Evolutionary conservation across 257 asterid species (phyloP).

Genomic region (Leonotis leonurus): DNA sequence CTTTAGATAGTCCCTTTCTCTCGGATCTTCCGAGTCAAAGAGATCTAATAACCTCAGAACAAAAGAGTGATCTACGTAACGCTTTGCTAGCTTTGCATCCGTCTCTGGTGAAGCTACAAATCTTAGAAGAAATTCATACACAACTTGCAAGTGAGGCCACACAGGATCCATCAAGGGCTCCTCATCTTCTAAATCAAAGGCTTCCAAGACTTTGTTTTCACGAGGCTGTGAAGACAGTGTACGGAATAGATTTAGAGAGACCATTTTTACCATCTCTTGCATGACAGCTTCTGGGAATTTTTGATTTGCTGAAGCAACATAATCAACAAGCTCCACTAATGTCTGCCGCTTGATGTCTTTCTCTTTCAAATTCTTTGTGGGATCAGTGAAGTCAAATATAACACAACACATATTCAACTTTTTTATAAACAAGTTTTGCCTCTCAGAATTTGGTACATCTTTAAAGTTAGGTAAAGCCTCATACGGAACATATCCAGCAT

Average conservation of each 20-base stretch:
- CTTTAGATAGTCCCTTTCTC: constrained; percentile 60
- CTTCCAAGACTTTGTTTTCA: constrained; percentile 47
- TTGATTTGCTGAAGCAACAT: constrained; percentile 40
- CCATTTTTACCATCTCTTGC: constrained; percentile 50
- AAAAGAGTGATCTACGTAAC: constrained; percentile 59
- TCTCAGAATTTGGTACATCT: constrained; percentile 55
- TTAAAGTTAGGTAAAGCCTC: constrained; percentile 58
- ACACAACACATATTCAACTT: constrained; percentile 50
- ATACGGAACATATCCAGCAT: constrained; percentile 24
- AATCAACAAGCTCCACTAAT: constrained; percentile 53
- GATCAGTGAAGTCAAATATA: constrained; percentile 53
- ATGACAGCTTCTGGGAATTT: constrained; percentile 47
- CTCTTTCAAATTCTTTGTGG: constrained; percentile 48
- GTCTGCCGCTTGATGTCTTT: constrained; percentile 63
- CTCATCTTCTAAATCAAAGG: constrained; percentile 58
- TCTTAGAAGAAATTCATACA: constrained; percentile 56
- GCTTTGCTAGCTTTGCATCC: constrained; percentile 61
- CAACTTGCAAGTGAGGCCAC: constrained; percentile 64
- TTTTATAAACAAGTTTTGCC: constrained; percentile 41
- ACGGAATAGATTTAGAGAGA: constrained; percentile 45
- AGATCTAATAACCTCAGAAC: constrained; percentile 49
- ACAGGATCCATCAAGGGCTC: constrained; percentile 65
- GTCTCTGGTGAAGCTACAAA: constrained; percentile 69
- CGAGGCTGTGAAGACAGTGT: constrained; percentile 50
- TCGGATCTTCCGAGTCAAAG: constrained; percentile 63